Base-by-base conservation (phyloP, 768 basidiomycete species). In the Heimioporus sp. region DNA sequence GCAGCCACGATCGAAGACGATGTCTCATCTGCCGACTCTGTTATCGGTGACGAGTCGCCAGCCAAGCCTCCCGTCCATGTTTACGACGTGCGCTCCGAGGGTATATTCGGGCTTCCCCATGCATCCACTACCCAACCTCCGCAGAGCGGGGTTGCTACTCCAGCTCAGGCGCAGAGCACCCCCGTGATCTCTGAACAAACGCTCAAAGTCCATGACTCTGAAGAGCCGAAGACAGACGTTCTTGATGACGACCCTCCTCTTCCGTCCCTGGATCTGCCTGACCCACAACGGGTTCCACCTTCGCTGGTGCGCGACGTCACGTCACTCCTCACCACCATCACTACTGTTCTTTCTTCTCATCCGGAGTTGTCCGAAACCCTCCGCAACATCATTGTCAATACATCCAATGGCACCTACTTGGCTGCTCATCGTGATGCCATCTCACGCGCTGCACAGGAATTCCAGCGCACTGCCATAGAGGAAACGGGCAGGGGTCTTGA, bases 351-450 rank as follows among this genome's bases (percentile, higher is more conserved):
- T 39, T 71, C 78, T 0, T 66, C 80, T 6, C 86, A 91, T 58
- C 90, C 90, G 5, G 87, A 92, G 55, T 66, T 92, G 11, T 79
- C 85, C 4, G 83, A 87, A 49, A 78, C 78, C 40, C 64, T 92
- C 50, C 83, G 81, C 51, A 83, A 80, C 61, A 79, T 92, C 32
- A 65, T 82, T 41, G 72, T 72, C 45, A 87, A 90, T 57, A 73
- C 84, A 5, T 73, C 76, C 6, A 80, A 73, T 46, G 89, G 87
- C 20, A 73, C 78, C 10, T 91, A 92, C 63, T 92, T 86, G 87
- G 66, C 72, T 34, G 66, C 76, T 28, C 86, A 89, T 59, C 80
- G 84, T 43, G 78, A 80, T 10, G 71, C 79, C 3, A 66, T 89
- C 40, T 77, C 81, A 9, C 78, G 80, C 19, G 80, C 82, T 17